Conservation (phyloP, 345 rosid genomes). For the Arabis alpina region DNA sequence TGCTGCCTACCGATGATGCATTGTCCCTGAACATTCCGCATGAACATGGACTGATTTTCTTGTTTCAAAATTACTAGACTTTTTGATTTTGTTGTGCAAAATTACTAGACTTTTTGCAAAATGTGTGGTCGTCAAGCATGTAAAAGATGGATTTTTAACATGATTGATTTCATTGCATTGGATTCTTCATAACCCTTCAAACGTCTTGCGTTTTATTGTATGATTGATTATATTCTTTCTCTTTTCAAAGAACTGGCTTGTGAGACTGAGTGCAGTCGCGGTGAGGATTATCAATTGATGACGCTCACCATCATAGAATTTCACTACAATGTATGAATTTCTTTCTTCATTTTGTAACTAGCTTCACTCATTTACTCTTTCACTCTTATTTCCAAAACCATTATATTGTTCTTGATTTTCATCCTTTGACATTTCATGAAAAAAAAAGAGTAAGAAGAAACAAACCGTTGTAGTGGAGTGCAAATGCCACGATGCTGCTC, state of each 20-base stretch:
- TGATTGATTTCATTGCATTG: too few species aligned
- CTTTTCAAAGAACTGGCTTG: constrained; percentile 68
- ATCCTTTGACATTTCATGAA: neutral
- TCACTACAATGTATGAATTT: constrained; percentile 57
- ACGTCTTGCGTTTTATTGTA: too few species aligned
- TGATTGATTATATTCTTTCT: neutral
- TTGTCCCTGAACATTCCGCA: too few species aligned
- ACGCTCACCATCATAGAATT: constrained; percentile 81
- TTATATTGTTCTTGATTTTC: neutral
- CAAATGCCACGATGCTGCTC: constrained; percentile 95
- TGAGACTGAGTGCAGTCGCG: constrained; percentile 93
- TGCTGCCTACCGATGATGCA: too few species aligned
- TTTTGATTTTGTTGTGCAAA: too few species aligned
- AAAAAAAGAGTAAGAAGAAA: constrained; percentile 71
- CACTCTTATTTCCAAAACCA: neutral
- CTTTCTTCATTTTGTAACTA: neutral
- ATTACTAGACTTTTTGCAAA: too few species aligned
- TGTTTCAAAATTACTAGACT: constrained; percentile 20
- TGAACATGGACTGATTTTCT: constrained; percentile 43
- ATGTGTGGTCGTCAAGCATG: too few species aligned
- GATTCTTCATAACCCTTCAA: too few species aligned
- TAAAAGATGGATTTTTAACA: too few species aligned
- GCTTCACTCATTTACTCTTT: neutral
- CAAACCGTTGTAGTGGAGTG: constrained; percentile 78
- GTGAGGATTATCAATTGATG: constrained; percentile 89